Evolutionary conservation across 768 basidiomycete genomes (phyloP).

Genomic region (Suillus fuscotomentosus): DNA sequence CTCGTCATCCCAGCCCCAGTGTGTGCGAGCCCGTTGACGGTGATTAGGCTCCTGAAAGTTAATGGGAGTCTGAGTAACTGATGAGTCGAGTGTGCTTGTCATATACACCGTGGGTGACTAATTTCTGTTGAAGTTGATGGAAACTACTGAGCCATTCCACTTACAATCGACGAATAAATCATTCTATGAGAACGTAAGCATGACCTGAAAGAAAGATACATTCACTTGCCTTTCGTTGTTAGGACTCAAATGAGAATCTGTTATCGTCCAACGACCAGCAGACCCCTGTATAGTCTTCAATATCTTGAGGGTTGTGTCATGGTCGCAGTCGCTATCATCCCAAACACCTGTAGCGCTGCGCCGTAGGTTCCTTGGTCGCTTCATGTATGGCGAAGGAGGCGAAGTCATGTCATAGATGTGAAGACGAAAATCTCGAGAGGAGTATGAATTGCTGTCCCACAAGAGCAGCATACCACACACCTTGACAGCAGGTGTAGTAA

Average conservation of each 20-base stretch:
- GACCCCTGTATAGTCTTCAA: constrained; percentile 72
- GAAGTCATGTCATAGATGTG: constrained; percentile 83
- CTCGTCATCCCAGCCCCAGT: constrained; percentile 38
- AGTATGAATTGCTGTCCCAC: constrained; percentile 3
- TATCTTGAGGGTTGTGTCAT: constrained; percentile 47
- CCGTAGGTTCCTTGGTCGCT: constrained; percentile 11
- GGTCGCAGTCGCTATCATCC: constrained; percentile 36
- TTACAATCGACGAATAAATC: constrained; percentile 89
- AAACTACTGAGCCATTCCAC: constrained; percentile 15
- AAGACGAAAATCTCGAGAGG: constrained; percentile 72
- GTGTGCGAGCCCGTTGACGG: constrained; percentile 27
- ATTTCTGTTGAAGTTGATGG: constrained; percentile 10
- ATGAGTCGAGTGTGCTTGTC: constrained; percentile 67
- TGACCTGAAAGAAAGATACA: not conserved
- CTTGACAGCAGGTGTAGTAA: constrained; percentile 91
- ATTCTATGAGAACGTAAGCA: constrained; percentile 48
- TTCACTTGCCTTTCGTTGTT: constrained; percentile 74
- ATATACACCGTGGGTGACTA: constrained; percentile 74
- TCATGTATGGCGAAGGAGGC: constrained; percentile 32
- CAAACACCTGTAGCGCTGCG: constrained; percentile 16
- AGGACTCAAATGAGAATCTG: constrained; percentile 87
- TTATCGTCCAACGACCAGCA: constrained; percentile 89
- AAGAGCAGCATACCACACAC: constrained; percentile 33
- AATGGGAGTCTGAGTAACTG: constrained; percentile 61
- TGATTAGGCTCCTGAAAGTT: constrained; percentile 49